These are phyloP conservation scores for Quercus variabilis DNA, from an alignment of 306 rosid genomes.

Conservation along the genomic window DNA sequence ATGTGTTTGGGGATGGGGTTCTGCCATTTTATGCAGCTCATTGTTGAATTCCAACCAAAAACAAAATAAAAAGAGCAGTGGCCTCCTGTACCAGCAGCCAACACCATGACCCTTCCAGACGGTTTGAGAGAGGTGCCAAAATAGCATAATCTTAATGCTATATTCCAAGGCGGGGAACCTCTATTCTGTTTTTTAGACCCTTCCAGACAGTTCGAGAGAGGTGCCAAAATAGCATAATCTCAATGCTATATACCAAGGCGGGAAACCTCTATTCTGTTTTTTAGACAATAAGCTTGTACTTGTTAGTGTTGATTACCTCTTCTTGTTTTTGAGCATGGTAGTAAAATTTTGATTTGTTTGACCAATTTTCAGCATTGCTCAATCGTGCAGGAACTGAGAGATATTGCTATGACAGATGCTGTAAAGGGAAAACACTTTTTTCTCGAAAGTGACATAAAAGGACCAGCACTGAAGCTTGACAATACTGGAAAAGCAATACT, in stretches of 20 bases:
- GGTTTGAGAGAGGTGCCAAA: background rate
- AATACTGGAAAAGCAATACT: constrained; percentile 88
- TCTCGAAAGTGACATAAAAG: constrained; percentile 77
- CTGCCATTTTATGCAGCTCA: background rate
- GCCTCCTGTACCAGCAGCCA: background rate
- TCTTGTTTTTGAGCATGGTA: background rate
- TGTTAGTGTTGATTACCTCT: background rate
- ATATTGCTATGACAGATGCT: constrained; percentile 66
- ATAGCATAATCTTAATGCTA: background rate
- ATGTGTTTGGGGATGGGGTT: background rate
- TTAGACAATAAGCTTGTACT: background rate
- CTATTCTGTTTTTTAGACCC: background rate
- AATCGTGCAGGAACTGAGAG: constrained; percentile 72
- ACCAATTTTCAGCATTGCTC: constrained; percentile 12
- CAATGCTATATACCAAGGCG: background rate
- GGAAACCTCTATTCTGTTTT: background rate
- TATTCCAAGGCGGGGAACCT: background rate
- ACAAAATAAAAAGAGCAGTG: background rate
- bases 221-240: background rate
- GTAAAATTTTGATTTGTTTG: background rate
- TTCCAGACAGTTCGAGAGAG: background rate
- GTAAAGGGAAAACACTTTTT: constrained; percentile 83
- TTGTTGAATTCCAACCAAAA: background rate
- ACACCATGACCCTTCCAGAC: background rate
- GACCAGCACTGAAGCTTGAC: constrained; percentile 84